Evolutionary conservation across 108 stramenopile species (phyloP), one percentile per base, ranked within the genome.

Genomic region (Skeletonema menzelii): DNA sequence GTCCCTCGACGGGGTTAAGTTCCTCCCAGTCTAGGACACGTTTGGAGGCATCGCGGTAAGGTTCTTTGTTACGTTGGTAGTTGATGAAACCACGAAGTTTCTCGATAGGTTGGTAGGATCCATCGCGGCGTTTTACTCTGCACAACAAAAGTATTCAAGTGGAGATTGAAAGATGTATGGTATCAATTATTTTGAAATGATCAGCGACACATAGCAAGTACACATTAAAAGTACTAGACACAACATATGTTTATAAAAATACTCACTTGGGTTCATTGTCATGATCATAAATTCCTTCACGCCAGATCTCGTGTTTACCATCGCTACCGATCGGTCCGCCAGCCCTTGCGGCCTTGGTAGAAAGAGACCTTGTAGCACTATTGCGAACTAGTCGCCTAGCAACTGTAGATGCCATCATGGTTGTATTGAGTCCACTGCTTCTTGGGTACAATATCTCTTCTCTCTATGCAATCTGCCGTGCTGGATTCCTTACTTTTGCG

Each of bases 1-100:
- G 62, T 14, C 84, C 90, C 35, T 89, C 90, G 19, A 75, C 79
- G 17, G 94, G 93, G 78, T 98, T 98, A 68, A 97, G 94, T 88
- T 98, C 98, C 49, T 74, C 90, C 97, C 98, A 98, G 83, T 97
- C 98, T 53, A 89, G 69, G 37, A 97, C 82, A 42, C 97, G 95
- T 65, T 95, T 88, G 37, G 95, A 49, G 8, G 97, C 92, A 47
- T 89, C 85, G 17, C 97, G 94, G 83, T 98, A 98, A 12, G 96
- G 97, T 78, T 98, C 97, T 24, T 97, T 89, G 80, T 97, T 98
- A 53, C 97, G 95, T 75, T 95, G 69, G 91, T 97, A 98, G 83
- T 97, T 93, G 62, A 97, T 82, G 82, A 97, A 97, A 28, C 96
- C 97, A 22, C 97, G 89, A 28, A 93, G 84, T 70, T 97, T 96